A percentile compares a stretch with the other conserved stretches of the same genome.
Evolutionary conservation across 805 yeast genomes (phyloP).

Genomic region (Saturnispora hagleri): DNA sequence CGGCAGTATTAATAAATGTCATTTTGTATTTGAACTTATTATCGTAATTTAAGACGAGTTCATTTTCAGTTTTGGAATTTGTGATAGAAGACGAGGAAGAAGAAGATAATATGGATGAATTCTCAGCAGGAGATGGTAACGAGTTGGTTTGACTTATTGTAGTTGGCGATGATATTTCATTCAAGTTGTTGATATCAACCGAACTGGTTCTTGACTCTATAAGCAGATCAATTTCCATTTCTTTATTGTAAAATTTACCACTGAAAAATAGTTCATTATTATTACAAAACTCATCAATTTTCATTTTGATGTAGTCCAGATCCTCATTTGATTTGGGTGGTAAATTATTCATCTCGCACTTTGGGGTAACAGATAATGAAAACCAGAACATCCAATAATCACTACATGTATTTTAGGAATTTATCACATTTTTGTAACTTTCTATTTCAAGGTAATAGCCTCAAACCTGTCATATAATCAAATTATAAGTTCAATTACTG

Average conservation of each 20-base stretch:
- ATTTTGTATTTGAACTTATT: constrained; percentile 12
- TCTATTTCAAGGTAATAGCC: background rate
- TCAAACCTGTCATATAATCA: constrained; percentile 3
- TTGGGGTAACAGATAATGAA: background rate
- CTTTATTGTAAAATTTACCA: constrained; percentile 9
- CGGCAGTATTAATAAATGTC: constrained; percentile 14
- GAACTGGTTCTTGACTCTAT: background rate
- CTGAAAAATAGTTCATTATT: constrained; percentile 7
- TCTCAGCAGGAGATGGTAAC: background rate
- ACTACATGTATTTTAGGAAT: background rate
- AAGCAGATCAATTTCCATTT: background rate
- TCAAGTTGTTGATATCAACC: background rate
- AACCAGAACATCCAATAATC: background rate
- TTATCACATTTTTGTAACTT: background rate
- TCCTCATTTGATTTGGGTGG: background rate
- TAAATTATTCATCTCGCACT: background rate
- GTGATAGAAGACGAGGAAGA: background rate
- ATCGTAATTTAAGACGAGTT: background rate
- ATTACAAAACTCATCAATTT: constrained; percentile 7
- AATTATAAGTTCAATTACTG: background rate
- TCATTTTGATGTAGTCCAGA: background rate
- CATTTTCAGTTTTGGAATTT: constrained; percentile 1
- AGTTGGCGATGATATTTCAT: background rate
- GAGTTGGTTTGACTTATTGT: background rate
- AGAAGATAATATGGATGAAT: constrained; percentile 1